A percentile compares a stretch with the other conserved stretches of the same genome.
Evolutionary conservation across 805 yeast genomes (phyloP).

Genomic region (Candida ortonii): DNA sequence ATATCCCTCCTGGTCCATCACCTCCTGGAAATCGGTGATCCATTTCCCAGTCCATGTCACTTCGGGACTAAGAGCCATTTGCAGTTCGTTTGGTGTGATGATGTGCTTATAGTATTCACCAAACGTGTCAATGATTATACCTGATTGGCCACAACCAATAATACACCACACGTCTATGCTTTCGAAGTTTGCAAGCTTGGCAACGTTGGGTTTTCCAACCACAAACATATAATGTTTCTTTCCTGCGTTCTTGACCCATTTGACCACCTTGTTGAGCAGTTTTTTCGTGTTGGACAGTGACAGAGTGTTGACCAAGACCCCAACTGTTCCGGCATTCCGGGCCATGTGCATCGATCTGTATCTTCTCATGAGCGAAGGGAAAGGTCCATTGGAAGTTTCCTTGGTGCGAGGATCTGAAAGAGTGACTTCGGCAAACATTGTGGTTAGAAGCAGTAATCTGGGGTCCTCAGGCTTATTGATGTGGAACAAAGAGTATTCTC

Average conservation of each 20-base stretch:
- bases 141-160: constrained; percentile 92
- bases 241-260: constrained; percentile 66
- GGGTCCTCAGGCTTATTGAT: constrained; percentile 76
- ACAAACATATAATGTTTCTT: constrained; percentile 93
- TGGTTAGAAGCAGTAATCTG: constrained; percentile 67
- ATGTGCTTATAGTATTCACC: constrained; percentile 88
- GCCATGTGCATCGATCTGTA: constrained; percentile 86
- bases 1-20: constrained; percentile 40
- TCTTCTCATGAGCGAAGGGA: constrained; percentile 77
- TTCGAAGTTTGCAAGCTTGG: constrained; percentile 94
- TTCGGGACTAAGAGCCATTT: constrained; percentile 72
- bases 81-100: constrained; percentile 88
- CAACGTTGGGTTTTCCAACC: constrained; percentile 97
- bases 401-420: constrained; percentile 43
- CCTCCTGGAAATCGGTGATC: constrained; percentile 72
- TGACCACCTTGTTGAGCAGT: constrained; percentile 59
- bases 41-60: constrained; percentile 92
- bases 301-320: constrained; percentile 84
- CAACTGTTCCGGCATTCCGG: constrained; percentile 87
- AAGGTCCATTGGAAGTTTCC: constrained; percentile 52
- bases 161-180: constrained; percentile 93
- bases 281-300: constrained; percentile 72
- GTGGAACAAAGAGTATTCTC: constrained; percentile 62
- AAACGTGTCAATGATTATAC: constrained; percentile 74
- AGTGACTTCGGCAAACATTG: constrained; percentile 58